phyloP scores from a whole-genome alignment of 2,329 filamentous ascomycete genomes.

The Aureobasidium sp. region DNA sequence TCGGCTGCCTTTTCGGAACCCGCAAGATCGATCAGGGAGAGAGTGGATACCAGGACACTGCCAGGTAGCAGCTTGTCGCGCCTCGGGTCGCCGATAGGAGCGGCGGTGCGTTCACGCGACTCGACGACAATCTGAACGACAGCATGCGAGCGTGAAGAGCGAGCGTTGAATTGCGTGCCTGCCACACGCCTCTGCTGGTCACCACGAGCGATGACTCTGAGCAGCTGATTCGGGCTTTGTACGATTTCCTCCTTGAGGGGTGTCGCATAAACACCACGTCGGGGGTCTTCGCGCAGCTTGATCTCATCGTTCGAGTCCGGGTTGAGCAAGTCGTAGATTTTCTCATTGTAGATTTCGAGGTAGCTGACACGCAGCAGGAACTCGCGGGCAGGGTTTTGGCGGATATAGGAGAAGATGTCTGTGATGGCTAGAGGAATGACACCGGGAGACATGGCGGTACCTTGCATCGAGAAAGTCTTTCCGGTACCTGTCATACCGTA shows the following conservation, averaged over 20 bases:
- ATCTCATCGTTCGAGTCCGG: conserved; percentile 77
- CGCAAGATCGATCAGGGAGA: conserved; percentile 92
- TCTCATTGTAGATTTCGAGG: conserved; percentile 98
- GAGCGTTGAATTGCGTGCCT: conserved; percentile 93
- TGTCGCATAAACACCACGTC: conserved; percentile 91
- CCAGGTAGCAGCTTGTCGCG: conserved; percentile 61
- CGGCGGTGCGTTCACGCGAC: conserved; percentile 75
- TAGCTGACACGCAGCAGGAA: conserved; percentile 96
- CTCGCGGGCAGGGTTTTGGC: conserved; percentile 89
- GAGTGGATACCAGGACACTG: conserved; percentile 87
- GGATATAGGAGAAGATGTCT: conserved; percentile 98
- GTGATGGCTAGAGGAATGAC: conserved; percentile 97
- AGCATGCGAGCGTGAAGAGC: conserved; percentile 94
- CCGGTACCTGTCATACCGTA: conserved; percentile 99
- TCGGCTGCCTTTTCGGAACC: conserved; percentile 95
- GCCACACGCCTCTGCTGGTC: conserved; percentile 85
- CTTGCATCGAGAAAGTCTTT: conserved; percentile 99
- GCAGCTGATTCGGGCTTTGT: conserved; percentile 88
- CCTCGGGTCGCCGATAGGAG: conserved; percentile 50
- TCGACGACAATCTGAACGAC: conserved; percentile 99
- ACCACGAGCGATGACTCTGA: conserved; percentile 89
- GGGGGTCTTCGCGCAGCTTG: conserved; percentile 92
- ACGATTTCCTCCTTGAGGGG: conserved; percentile 98
- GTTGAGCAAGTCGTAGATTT: conserved; percentile 86
- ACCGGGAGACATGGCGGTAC: conserved; percentile 87